A percentile compares a stretch with the other conserved stretches of the same genome.
phyloP scores from a whole-genome alignment of 352 stramenopile species.

The Globisporangium alternatum region DNA sequence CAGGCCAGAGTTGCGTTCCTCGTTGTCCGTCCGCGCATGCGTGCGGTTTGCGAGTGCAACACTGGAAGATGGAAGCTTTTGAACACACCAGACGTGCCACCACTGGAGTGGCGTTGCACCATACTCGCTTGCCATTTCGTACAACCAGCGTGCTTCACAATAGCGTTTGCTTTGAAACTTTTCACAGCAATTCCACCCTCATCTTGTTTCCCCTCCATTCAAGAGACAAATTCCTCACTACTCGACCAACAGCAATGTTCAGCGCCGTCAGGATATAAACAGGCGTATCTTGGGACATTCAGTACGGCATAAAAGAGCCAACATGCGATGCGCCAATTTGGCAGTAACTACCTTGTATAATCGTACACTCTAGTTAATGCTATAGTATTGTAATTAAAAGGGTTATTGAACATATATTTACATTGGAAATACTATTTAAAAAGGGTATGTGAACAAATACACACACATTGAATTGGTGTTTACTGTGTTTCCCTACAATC shows the following conservation, averaged over 20 bases:
- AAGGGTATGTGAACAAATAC: too few species aligned
- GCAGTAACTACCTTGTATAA: background rate
- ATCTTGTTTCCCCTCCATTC: background rate
- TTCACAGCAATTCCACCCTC: background rate
- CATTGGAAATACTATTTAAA: background rate
- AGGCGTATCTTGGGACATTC: slow-evolving; percentile 10
- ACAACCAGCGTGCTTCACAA: background rate
- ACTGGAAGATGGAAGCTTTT: background rate
- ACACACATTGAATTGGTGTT: background rate
- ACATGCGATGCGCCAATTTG: slow-evolving; percentile 16
- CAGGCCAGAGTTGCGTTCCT: background rate
- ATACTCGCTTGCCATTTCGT: too few species aligned
- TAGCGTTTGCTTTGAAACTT: background rate
- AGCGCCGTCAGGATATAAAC: background rate
- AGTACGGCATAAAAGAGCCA: slow-evolving; percentile 11
- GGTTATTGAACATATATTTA: background rate
- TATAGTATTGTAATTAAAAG: background rate
- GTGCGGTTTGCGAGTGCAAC: background rate
- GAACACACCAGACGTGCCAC: background rate
- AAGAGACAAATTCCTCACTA: background rate
- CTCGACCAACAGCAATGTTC: background rate
- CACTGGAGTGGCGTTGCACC: background rate
- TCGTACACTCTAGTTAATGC: background rate
- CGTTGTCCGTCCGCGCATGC: background rate
- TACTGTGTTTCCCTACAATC: background rate